Conservation (phyloP, 495 filamentous ascomycete species). For the Geoglossum glabrum region DNA sequence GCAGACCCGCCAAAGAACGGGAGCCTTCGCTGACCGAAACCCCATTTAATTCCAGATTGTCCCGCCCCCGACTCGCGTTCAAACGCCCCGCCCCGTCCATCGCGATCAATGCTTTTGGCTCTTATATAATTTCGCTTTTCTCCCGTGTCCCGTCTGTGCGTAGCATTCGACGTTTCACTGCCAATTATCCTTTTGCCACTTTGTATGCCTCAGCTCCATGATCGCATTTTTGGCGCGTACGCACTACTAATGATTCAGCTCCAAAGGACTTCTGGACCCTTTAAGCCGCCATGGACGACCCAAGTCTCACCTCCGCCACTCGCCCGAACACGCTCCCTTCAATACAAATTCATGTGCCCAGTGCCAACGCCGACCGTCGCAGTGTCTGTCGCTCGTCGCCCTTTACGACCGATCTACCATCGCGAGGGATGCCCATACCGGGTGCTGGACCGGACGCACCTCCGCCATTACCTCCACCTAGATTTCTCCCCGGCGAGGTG, state of each 20-base stretch:
- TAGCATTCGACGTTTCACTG: not conserved
- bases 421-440: slow-evolving; percentile 33
- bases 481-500: slow-evolving; percentile 28
- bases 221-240: not conserved
- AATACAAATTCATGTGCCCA: not conserved
- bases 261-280: not conserved
- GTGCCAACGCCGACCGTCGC: not conserved
- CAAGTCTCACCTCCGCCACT: not conserved
- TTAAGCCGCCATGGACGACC: slow-evolving; percentile 1
- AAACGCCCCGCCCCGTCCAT: not conserved
- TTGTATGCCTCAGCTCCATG: not conserved
- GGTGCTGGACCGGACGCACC: slow-evolving; percentile 28
- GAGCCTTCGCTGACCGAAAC: slow-evolving; percentile 78
- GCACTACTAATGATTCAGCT: not conserved
- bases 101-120: not conserved
- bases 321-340: not conserved
- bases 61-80: not conserved
- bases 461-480: slow-evolving; percentile 43
- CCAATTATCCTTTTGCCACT: slow-evolving; percentile 1
- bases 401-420: not conserved
- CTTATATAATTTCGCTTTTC: not conserved
- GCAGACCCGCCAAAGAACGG: not conserved
- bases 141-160: slow-evolving; percentile 1
- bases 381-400: slow-evolving; percentile 1
- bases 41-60: slow-evolving; percentile 56